phyloP scores from a whole-genome alignment of 805 yeast genomes.

The Wickerhamomyces alni region DNA sequence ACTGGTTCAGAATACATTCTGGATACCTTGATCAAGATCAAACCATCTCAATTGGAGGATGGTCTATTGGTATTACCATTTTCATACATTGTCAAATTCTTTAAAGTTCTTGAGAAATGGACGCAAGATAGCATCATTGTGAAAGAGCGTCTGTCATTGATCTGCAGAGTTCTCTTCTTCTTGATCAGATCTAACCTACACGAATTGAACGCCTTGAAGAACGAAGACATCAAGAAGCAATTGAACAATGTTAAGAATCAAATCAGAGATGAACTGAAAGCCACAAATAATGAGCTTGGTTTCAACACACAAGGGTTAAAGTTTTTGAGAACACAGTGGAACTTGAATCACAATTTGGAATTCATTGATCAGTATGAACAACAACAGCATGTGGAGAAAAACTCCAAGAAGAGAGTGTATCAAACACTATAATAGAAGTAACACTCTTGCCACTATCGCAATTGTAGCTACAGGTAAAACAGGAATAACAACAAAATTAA shows the following conservation, averaged over 20 bases:
- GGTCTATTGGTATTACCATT: constrained; percentile 89
- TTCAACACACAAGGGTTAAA: constrained; percentile 79
- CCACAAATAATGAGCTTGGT: constrained; percentile 60
- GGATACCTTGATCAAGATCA: constrained; percentile 62
- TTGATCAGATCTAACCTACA: constrained; percentile 66
- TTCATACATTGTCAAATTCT: constrained; percentile 66
- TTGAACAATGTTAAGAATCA: constrained; percentile 56
- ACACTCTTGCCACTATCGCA: background rate
- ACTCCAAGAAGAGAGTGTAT: constrained; percentile 68
- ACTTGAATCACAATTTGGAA: constrained; percentile 62
- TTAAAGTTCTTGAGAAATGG: constrained; percentile 74
- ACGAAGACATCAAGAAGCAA: constrained; percentile 56
- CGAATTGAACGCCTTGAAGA: constrained; percentile 70
- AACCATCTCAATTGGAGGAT: constrained; percentile 84
- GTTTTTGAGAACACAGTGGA: constrained; percentile 74
- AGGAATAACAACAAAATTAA: too few relatives aligned
- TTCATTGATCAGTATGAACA: constrained; percentile 66
- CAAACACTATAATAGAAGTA: constrained; percentile 35
- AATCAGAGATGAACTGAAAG: constrained; percentile 50
- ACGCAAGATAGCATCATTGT: constrained; percentile 43
- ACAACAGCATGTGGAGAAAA: constrained; percentile 43
- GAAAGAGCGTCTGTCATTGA: constrained; percentile 49
- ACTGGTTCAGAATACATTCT: constrained; percentile 76
- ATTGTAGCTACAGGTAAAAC: too few relatives aligned
- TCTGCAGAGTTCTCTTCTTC: constrained; percentile 74